Evolutionary conservation across 768 basidiomycete genomes (phyloP).

Genomic region (Kwoniella europaea): DNA sequence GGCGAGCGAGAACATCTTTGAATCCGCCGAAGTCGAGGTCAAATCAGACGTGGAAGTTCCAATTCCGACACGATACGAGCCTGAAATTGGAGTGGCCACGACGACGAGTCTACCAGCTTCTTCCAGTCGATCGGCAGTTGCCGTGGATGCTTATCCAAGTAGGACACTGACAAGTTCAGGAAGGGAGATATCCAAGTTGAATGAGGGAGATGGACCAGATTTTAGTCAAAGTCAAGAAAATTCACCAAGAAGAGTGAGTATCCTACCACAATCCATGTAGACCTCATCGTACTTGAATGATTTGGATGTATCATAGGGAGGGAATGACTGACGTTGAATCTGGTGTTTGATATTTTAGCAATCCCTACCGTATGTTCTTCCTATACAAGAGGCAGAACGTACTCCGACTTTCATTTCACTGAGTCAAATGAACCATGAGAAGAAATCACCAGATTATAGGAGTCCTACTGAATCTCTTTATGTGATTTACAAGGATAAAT

Average conservation of each 20-base stretch:
- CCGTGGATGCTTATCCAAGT: constrained; percentile 18
- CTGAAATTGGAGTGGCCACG: constrained; percentile 25
- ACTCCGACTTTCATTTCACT: constrained; percentile 19
- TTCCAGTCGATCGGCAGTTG: constrained; percentile 20
- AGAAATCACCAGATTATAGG: constrained; percentile 14
- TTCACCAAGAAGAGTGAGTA: constrained; percentile 4
- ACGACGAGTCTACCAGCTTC: constrained; percentile 22
- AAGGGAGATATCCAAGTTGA: background rate
- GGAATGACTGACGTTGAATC: background rate
- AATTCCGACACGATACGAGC: background rate
- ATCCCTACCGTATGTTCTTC: constrained; percentile 15
- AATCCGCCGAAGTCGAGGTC: background rate
- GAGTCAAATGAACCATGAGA: constrained; percentile 6
- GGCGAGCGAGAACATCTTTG: background rate
- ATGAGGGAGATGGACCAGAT: background rate
- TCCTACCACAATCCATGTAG: no score
- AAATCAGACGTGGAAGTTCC: background rate
- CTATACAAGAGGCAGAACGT: constrained; percentile 18
- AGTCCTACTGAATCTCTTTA: constrained; percentile 30
- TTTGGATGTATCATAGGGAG: background rate
- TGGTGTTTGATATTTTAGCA: background rate
- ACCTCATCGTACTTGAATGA: background rate
- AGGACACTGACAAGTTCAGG: background rate
- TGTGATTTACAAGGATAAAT: constrained; percentile 20
- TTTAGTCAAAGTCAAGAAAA: background rate